phyloP scores from a whole-genome alignment of 371 early-diverging fungal genomes.

The Mucor mucedo region DNA sequence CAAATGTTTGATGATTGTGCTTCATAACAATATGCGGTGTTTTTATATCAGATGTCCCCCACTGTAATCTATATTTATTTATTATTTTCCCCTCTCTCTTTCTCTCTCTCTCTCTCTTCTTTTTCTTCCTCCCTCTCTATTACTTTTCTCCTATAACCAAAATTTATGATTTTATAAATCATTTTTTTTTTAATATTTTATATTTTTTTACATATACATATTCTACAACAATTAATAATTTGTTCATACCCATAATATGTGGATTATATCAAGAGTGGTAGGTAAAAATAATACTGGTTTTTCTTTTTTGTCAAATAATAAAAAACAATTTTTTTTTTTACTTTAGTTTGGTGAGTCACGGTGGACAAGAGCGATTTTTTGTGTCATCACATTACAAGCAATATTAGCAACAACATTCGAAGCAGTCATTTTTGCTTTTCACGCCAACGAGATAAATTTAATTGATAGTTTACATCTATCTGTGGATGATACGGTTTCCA shows the following conservation, averaged over 20 bases:
- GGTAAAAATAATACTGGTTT: slow-evolving; percentile 1
- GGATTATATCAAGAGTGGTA: slow-evolving; percentile 59
- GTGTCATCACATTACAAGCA: slow-evolving; percentile 42
- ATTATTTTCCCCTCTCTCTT: not conserved
- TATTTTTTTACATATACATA: slow-evolving; percentile 6
- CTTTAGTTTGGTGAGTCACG: slow-evolving; percentile 55
- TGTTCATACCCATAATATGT: slow-evolving; percentile 34
- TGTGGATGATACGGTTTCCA: not conserved
- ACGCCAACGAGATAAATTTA: slow-evolving; percentile 33
- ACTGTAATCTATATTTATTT: slow-evolving; percentile 6
- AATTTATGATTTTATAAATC: slow-evolving; percentile 1
- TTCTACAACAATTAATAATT: slow-evolving; percentile 5
- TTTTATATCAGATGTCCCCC: not conserved
- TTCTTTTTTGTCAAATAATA: slow-evolving; percentile 3
- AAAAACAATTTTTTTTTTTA: not conserved
- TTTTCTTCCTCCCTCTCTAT: slow-evolving; percentile 6
- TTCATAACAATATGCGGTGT: slow-evolving; percentile 7
- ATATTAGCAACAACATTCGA: slow-evolving; percentile 47
- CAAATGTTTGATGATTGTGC: slow-evolving; percentile 4
- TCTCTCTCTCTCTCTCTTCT: slow-evolving; percentile 11
- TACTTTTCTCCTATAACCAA: slow-evolving; percentile 1
- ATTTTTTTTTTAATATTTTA: slow-evolving; percentile 4
- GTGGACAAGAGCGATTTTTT: slow-evolving; percentile 55
- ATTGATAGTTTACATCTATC: slow-evolving; percentile 24
- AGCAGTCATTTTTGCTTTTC: slow-evolving; percentile 45